These are phyloP conservation scores for Sarocladium oryzae DNA, from an alignment of 2,329 filamentous ascomycete genomes.

Conservation along the genomic window DNA sequence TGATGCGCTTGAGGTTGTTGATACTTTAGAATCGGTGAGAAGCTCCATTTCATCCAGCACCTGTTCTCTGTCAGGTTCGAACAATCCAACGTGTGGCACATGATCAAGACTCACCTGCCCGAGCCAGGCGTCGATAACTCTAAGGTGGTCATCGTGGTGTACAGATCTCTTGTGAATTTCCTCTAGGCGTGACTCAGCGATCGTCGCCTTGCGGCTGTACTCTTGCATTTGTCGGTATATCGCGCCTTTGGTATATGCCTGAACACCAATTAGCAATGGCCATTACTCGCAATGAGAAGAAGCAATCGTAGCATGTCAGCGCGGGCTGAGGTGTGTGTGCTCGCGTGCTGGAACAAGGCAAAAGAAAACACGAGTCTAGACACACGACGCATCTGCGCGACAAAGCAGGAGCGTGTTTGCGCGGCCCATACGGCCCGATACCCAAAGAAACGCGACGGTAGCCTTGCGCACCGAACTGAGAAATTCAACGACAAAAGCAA, in stretches of 20 bases:
- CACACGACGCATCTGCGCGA: too few species aligned
- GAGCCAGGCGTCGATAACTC: slow-evolving; percentile 89
- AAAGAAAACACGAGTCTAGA: too few species aligned
- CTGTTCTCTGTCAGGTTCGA: slow-evolving; percentile 19
- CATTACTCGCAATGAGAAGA: slow-evolving; percentile 9
- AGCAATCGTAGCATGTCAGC: not conserved
- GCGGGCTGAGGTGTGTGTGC: not conserved
- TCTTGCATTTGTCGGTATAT: slow-evolving; percentile 97
- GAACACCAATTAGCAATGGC: slow-evolving; percentile 19
- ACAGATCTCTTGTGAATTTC: slow-evolving; percentile 71
- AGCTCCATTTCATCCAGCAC: slow-evolving; percentile 58
- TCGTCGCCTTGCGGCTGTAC: slow-evolving; percentile 84
- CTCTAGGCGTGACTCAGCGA: slow-evolving; percentile 72
- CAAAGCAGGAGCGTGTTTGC: too few species aligned
- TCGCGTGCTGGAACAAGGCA: too few species aligned
- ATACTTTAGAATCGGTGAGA: slow-evolving; percentile 43
- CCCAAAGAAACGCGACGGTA: too few species aligned
- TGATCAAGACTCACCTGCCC: slow-evolving; percentile 61
- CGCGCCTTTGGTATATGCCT: slow-evolving; percentile 67
- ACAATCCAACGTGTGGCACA: not conserved
- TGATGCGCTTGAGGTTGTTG: slow-evolving; percentile 13
- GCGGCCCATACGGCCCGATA: too few species aligned
- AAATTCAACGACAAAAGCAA: not conserved
- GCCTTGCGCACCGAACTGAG: not conserved
- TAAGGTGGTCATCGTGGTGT: slow-evolving; percentile 88